These are phyloP conservation scores for Bryum argenteum DNA, from an alignment of 225 moss, liverwort and hornwort genomes.

Conservation along the genomic window DNA sequence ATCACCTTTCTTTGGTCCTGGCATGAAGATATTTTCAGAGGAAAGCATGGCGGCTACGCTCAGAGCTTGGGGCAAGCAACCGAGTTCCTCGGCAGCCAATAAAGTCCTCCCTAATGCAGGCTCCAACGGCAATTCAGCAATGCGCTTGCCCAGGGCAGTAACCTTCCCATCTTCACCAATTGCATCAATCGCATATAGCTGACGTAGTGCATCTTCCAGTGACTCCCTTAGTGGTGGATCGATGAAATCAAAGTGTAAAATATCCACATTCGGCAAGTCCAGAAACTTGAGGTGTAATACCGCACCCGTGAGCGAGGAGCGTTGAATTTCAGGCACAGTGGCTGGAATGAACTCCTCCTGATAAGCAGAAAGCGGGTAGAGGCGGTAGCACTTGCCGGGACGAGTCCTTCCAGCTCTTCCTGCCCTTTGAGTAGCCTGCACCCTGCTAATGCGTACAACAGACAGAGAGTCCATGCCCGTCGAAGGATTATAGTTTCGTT, in stretches of 20 bases:
- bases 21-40: slow-evolving; percentile 79
- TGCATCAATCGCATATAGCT: slow-evolving; percentile 84
- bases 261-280: slow-evolving; percentile 86
- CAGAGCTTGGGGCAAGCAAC: slow-evolving; percentile 85
- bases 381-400: slow-evolving; percentile 87
- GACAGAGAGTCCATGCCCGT: slow-evolving; percentile 95
- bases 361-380: slow-evolving; percentile 72
- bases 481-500: slow-evolving; percentile 86
- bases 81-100: slow-evolving; percentile 82
- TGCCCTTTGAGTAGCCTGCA: slow-evolving; percentile 94
- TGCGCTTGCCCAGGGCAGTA: slow-evolving; percentile 73
- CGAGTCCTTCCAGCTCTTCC: slow-evolving; percentile 95
- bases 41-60: slow-evolving; percentile 96
- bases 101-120: slow-evolving; percentile 85
- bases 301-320: slow-evolving; percentile 90
- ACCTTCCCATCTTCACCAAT: slow-evolving; percentile 67
- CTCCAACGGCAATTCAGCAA: slow-evolving; percentile 88
- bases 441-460: slow-evolving; percentile 94
- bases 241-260: slow-evolving; percentile 93
- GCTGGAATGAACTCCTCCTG: slow-evolving; percentile 76
- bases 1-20: slow-evolving; percentile 66
- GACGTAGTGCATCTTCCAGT: slow-evolving; percentile 88
- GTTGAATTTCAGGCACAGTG: slow-evolving; percentile 97
- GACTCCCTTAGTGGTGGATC: slow-evolving; percentile 83
- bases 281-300: slow-evolving; percentile 93